Evolutionary conservation across 768 basidiomycete genomes (phyloP).

Genomic region (Boletus coccyginus): DNA sequence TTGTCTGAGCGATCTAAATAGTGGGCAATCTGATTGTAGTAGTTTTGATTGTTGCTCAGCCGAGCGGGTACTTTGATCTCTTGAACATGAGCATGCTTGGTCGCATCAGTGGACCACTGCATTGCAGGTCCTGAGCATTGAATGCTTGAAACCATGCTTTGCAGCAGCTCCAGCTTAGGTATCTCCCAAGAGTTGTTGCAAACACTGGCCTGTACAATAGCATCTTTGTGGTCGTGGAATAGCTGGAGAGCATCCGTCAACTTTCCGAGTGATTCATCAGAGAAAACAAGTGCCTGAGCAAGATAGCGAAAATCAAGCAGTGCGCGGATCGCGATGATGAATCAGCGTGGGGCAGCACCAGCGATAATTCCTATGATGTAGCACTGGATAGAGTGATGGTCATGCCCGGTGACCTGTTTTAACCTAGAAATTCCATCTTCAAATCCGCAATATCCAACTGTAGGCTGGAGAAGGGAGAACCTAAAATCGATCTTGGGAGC

Average conservation of each 20-base stretch:
- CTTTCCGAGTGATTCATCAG: not conserved
- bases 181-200: not conserved
- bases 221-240: conserved; percentile 39
- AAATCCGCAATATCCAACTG: not conserved
- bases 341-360: not conserved
- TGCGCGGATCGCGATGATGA: not conserved
- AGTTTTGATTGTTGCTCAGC: not conserved
- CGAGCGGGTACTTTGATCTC: not conserved
- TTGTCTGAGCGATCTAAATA: not conserved
- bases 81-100: not conserved
- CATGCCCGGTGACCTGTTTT: too few relatives aligned
- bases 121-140: not conserved
- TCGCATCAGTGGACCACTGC: not conserved
- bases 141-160: not conserved
- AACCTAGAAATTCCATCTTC: too few relatives aligned
- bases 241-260: conserved; percentile 15
- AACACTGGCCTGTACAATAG: conserved; percentile 27
- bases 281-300: not conserved
- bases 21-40: not conserved
- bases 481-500: not conserved
- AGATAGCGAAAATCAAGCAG: not conserved
- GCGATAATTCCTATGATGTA: not conserved
- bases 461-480: not conserved
- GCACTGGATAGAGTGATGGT: too few relatives aligned
- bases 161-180: not conserved